phyloP scores from a whole-genome alignment of 2,329 filamentous ascomycete genomes.

The Trichoderma brevicompactum region DNA sequence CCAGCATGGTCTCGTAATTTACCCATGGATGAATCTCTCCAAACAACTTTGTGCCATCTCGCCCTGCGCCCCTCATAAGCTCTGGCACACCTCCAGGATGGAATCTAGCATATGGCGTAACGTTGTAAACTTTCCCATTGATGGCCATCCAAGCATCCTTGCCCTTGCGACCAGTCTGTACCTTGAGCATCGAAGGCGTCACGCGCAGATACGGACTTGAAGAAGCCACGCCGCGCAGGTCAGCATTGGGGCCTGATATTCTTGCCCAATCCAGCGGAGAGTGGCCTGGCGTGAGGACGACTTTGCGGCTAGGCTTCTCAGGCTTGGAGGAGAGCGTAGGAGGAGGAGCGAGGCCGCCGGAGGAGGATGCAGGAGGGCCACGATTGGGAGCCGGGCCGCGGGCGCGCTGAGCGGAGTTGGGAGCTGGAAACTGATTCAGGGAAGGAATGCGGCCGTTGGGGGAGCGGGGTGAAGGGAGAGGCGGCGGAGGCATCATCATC shows the following conservation, averaged over 20 bases:
- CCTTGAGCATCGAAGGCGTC: slow-evolving; percentile 77
- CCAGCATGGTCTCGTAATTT: slow-evolving; percentile 72
- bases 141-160: slow-evolving; percentile 90
- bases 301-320: slow-evolving; percentile 66
- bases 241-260: slow-evolving; percentile 65
- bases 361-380: slow-evolving; percentile 35
- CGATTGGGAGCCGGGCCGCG: slow-evolving; percentile 50
- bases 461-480: slow-evolving; percentile 36
- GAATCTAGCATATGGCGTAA: slow-evolving; percentile 85
- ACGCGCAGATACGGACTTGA: slow-evolving; percentile 68
- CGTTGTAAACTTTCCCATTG: slow-evolving; percentile 91
- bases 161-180: slow-evolving; percentile 80
- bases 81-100: slow-evolving; percentile 87
- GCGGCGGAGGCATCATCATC: slow-evolving; percentile 39
- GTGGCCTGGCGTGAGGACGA: slow-evolving; percentile 85
- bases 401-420: slow-evolving; percentile 58
- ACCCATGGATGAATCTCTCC: slow-evolving; percentile 73
- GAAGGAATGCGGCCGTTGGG: slow-evolving; percentile 40
- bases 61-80: slow-evolving; percentile 64
- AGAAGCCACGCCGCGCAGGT: slow-evolving; percentile 67
- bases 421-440: slow-evolving; percentile 54
- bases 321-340: slow-evolving; percentile 58
- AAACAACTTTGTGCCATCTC: slow-evolving; percentile 67
- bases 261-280: slow-evolving; percentile 96
- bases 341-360: slow-evolving; percentile 58